Evolutionary conservation across 306 rosid genomes (phyloP), one percentile per base, ranked within the genome.

Genomic region (Inga oerstediana): DNA sequence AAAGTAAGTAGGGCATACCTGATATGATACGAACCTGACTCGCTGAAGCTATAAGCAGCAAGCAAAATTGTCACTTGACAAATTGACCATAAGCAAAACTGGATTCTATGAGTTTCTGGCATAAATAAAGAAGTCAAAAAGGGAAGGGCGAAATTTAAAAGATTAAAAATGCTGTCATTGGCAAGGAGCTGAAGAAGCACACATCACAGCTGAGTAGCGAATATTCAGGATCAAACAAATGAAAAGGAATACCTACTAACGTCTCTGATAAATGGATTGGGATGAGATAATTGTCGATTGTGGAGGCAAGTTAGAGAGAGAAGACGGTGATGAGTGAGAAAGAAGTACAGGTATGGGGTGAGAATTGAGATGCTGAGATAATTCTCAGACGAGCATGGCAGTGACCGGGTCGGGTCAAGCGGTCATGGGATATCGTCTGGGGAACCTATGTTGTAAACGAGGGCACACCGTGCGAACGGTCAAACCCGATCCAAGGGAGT

Each of bases 1-100:
- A 45, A 46, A 46, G 37, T 27, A 78, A 76, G 44, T 48, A 58
- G 49, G 51, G 39, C 80, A 62, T 76, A 77, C 82, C 79, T 37
- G n/a, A 75, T n/a, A 41, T 3, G 17, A 51, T 20, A 66, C 12
- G 43, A 74, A n/a, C 37, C 48, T 35, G 73, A 43, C 35, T 56
- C 78, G 76, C 77, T 34, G 83, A 54, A 43, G 76, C 52, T 65
- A 74, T 20, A 39, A 79, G 45, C 43, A 75, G 34, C 16, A 70
- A 78, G 58, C 69, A 65, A 62, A 45, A 24, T 22, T 46, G 20
- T 22, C 45, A 65, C 81, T 30, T 59, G 20, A 46, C 65, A 24
- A 76, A 76, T 76, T 43, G 24, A 44, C 41, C 68, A 16, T 2
- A 10, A 14, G 77, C 30, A 67, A 35, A 59, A 41, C 41, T 43